Percentiles rank a stretch among this genome's conserved stretches.
These are phyloP conservation scores for Pachyrhizus erosus DNA, from an alignment of 306 rosid genomes.

Conservation along the genomic window DNA sequence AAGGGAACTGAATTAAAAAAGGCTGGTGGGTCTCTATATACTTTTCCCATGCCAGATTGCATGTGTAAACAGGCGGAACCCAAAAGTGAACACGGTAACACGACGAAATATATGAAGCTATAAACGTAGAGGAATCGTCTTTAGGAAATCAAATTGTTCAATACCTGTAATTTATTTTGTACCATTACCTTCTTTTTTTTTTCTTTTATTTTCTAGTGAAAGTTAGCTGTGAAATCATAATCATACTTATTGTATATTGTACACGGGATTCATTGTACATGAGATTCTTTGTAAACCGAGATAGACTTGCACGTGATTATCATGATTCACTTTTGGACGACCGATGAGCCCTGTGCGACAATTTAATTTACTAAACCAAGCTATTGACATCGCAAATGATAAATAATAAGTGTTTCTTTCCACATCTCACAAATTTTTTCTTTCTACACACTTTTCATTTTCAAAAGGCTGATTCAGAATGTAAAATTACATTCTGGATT, in stretches of 20 bases:
- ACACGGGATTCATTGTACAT: constrained; percentile 37
- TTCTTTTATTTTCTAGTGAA: constrained; percentile 15
- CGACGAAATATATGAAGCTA: constrained; percentile 33
- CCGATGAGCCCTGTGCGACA: neutral
- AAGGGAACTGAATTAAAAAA: constrained; percentile 84
- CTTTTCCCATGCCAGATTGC: constrained; percentile 97
- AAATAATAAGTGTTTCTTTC: no score
- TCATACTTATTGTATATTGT: constrained; percentile 14
- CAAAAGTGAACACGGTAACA: constrained; percentile 44
- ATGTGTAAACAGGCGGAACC: constrained; percentile 75
- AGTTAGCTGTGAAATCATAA: constrained; percentile 31
- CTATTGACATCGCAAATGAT: neutral
- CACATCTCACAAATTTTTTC: no score
- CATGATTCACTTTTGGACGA: constrained; percentile 16
- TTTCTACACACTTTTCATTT: no score
- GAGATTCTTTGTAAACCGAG: constrained; percentile 33
- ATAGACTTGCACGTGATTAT: constrained; percentile 30
- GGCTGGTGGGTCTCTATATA: constrained; percentile 73
- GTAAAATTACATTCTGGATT: no score
- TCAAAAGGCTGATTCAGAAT: no score
- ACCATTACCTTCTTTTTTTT: constrained; percentile 27
- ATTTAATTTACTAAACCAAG: constrained; percentile 14
- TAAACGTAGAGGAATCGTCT: constrained; percentile 26
- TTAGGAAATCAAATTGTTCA: constrained; percentile 44
- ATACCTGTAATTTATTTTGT: constrained; percentile 55